These are phyloP conservation scores for Venturiaceae sp. DNA, from an alignment of 2,329 filamentous ascomycete genomes.

Conservation along the genomic window DNA sequence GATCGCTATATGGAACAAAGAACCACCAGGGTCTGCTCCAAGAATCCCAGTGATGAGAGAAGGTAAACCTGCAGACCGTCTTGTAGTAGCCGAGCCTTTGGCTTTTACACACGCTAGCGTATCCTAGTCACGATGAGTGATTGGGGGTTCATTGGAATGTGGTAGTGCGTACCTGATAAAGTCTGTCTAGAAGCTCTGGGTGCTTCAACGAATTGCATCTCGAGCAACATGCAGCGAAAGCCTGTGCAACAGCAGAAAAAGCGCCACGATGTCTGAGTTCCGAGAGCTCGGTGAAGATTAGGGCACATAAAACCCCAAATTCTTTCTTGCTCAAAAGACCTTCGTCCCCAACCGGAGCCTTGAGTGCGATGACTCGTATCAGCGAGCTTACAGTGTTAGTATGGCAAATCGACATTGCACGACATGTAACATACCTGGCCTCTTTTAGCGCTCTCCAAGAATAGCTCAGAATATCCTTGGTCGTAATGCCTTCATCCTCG, in stretches of 20 bases:
- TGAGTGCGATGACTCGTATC: conserved; percentile 38
- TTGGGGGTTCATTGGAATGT: no score
- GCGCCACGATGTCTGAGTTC: conserved; percentile 82
- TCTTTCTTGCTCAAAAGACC: conserved; percentile 28
- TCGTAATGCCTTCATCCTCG: conserved; percentile 60
- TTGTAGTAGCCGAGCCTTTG: conserved; percentile 69
- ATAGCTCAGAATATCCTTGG: conserved; percentile 86
- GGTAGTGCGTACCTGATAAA: conserved; percentile 52
- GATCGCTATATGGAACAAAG: conserved; percentile 56
- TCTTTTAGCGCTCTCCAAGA: conserved; percentile 95
- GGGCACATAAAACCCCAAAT: conserved; percentile 57
- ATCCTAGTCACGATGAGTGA: no score
- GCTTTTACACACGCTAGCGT: conserved; percentile 61
- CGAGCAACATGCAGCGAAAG: conserved; percentile 73
- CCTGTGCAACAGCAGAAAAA: conserved; percentile 85
- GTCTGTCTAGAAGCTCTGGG: conserved; percentile 33
- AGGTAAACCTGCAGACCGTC: conserved; percentile 86
- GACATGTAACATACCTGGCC: conserved; percentile 53
- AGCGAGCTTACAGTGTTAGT: conserved; percentile 50
- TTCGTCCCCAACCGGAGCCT: conserved; percentile 18
- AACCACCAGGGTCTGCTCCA: conserved; percentile 47
- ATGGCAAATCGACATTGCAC: neutral
- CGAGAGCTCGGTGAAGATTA: conserved; percentile 75
- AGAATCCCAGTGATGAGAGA: conserved; percentile 77
- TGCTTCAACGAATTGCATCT: conserved; percentile 45